Evolutionary conservation across 805 yeast species (phyloP), one percentile per base, ranked within the genome.

Genomic region (Spathaspora gorwiae): DNA sequence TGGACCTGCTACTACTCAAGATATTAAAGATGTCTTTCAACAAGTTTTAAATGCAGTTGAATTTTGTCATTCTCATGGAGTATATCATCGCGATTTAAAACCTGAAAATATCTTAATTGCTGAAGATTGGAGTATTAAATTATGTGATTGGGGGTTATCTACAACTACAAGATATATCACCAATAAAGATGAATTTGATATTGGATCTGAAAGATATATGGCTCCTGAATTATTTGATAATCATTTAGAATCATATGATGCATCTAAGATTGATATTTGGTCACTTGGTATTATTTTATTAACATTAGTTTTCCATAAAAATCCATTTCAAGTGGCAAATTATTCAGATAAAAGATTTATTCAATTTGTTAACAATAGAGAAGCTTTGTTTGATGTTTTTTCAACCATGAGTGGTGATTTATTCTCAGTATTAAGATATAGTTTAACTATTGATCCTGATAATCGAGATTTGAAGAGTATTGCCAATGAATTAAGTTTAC

Each of bases 171-270:
- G 69, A 39, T 64, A 68, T 39, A 82, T 87, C 54, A 66, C 78
- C 32, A 90, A 88, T 57, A 60, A 53, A 24, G 56, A 51, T 40
- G 76, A 70, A 47, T 86, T 89, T 61, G 95, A 87, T 49, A 86
- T 88, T 47, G 97, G 97, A 24, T 80, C 88, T 44, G 96, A 88
- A 65, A 75, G 95, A 50, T 90, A 90, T 64, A 90, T 90, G 97
- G 95, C 97, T 0, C 97, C 97, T 1, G 97, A 90, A 60, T 66
- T 89, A 46, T 83, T 89, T 59, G 95, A 89, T 44, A 53, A 62
- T 11, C 66, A 68, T 35, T 66, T 80, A 40, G 79, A 78, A 32
- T 69, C 74, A 37, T 90, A 90, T 61, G 85, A 84, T 54, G 88
- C 96, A 7, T 80, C 83, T 15, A 84, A 86, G 62, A 84, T 86